Evolutionary conservation across 257 asterid genomes (phyloP), one percentile per base, ranked within the genome.

Genomic region (Capsicum rhomboideum): DNA sequence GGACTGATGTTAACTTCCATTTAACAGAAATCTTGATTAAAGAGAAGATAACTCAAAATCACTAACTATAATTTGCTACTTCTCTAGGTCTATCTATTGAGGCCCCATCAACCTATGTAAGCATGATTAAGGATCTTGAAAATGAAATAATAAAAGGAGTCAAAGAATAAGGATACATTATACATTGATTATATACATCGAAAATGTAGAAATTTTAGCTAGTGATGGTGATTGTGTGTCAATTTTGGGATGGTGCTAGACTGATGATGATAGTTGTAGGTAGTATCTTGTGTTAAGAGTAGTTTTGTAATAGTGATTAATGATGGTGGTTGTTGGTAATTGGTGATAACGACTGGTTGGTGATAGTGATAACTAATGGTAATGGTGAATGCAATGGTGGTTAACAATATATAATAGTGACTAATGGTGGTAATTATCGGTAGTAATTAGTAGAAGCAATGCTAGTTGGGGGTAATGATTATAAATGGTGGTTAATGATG

Each of bases 21-120:
- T 71, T 69, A 59, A 85, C 77, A 21, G 69, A 64, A 63, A 64
- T 64, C n/a, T 64, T 34, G 80, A 58, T 28, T 11, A 52, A 50
- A 46, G 68, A 80, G 85, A 88, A 72, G 85, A 88, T 85, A 80
- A 82, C 83, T 88, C 61, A 23, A 75, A 77, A 85, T 88, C 49
- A 83, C 53, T 59, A 79, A 46, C 23, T 49, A 64, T 78, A 83
- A 85, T 84, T 86, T 84, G 66, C 85, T 87, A 86, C 82, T 59
- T 61, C 34, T 58, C 78, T 79, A 75, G 66, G 61, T 59, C 40
- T 72, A 59, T 68, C 50, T 72, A 16, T 72, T 79, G 44, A 61
- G 61, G 83, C 78, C 87, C 87, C 82, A 84, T 82, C 61, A 44
- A 75, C 82, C 84, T 72, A 26, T 64, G 79, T 66, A 83, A 87